Evolutionary conservation across 1,284 basidiomycete genomes (phyloP).

Genomic region (Mycena citricolor): DNA sequence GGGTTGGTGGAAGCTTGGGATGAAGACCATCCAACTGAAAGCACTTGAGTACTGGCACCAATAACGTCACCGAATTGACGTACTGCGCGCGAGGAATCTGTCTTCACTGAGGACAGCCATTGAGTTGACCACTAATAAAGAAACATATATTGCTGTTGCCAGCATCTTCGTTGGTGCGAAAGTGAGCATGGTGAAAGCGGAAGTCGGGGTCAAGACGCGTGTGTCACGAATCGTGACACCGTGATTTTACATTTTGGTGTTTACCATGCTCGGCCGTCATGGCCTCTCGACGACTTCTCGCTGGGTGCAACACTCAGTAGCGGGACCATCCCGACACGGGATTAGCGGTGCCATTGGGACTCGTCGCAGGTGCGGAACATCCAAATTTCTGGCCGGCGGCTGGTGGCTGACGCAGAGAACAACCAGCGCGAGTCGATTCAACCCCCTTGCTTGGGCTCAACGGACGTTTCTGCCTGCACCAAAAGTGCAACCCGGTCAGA

Average conservation of each 20-base stretch:
- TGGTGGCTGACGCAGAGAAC: no score
- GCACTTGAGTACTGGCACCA: no score
- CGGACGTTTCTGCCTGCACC: conserved; percentile 54
- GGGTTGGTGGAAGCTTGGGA: conserved; percentile 56
- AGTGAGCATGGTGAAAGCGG: conserved; percentile 21
- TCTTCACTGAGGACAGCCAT: conserved; percentile 95
- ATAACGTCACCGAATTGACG: conserved; percentile 30
- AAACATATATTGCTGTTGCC: conserved; percentile 70
- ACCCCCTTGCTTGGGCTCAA: conserved; percentile 64
- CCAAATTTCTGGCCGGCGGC: conserved; percentile 2
- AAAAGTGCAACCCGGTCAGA: conserved; percentile 40
- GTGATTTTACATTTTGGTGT: background rate
- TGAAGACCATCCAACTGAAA: conserved; percentile 98
- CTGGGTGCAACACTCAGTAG: conserved; percentile 14
- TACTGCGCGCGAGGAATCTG: conserved; percentile 90
- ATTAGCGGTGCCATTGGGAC: conserved; percentile 16
- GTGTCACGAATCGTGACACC: background rate
- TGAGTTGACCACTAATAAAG: conserved; percentile 86
- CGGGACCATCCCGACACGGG: conserved; percentile 18
- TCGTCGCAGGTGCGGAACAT: conserved; percentile 38
- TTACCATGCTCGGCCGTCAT: conserved; percentile 11
- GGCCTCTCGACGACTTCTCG: conserved; percentile 10
- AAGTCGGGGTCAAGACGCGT: conserved; percentile 11
- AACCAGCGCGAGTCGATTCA: conserved; percentile 44
- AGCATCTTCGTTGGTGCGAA: conserved; percentile 39